Evolutionary conservation across 164 flowering plant species (phyloP), one percentile per base, ranked within the genome.

Genomic region (Aristolochia contorta): DNA sequence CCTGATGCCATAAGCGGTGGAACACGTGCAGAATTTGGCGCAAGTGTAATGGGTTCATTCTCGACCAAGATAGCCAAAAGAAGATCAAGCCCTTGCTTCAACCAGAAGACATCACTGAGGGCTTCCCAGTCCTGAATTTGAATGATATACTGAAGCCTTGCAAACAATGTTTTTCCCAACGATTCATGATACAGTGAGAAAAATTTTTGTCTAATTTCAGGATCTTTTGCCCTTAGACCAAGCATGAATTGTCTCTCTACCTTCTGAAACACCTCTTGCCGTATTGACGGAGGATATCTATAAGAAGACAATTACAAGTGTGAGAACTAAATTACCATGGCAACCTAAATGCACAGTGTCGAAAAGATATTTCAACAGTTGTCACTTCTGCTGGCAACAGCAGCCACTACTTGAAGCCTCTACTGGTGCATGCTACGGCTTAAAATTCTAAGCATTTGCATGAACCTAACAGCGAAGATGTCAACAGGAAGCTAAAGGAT

Each of bases 81-180:
- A 74, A 94, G 99, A 80, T 94, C 99, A 54, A 94, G 96, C 20
- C 97, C 99, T 72, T 94, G 99, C 59, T 94, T 94, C 56, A 94
- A 84, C 99, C 99, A 94, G 74, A 94, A 94, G 48, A 91, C 96
- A 79, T 94, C 97, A 73, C 96, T 83, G 57, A 94, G 64, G 48
- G 97, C 91, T 74, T 89, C 94, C 99, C 99, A 91, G 66, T 94
- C 97, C 74, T 94, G 99, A 62, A 69, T n/a, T 73, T 94, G 96
- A 58, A 94, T 87, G 50, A 94, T 94, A 66, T 70, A 94, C 54
- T 91, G 96, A 71, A 94, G 74, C 81, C 99, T 82, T 16, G 84
- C 64, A 59, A 91, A 91, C 75, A 89, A 73, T 13, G 88, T 79
- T 72, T 85, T 89, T 61, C 76, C 88, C 16, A 94, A 82, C 63